Conservation (phyloP, 2,329 filamentous ascomycete species). For the Lithohypha guttulata region DNA sequence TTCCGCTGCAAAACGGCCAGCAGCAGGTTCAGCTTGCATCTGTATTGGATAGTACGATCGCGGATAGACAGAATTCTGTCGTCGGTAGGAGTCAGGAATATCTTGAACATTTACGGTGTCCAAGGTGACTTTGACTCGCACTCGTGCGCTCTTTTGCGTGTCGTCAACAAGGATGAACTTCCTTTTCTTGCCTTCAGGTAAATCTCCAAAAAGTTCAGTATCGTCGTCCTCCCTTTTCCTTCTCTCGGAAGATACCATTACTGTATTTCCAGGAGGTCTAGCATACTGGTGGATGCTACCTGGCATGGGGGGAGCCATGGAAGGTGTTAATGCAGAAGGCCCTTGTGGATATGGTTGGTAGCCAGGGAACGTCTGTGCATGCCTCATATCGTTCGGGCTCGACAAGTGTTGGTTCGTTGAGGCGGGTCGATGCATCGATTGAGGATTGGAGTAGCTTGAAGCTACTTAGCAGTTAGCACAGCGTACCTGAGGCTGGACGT, state of each 20-base stretch:
- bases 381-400: constrained; percentile 56
- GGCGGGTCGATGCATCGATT: constrained; percentile 17
- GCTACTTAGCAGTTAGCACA: constrained; percentile 12
- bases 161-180: constrained; percentile 97
- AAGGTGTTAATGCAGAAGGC: constrained; percentile 42
- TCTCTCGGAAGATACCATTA: constrained; percentile 21
- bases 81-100: constrained; percentile 90
- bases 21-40: constrained; percentile 62
- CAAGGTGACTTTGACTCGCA: constrained; percentile 85
- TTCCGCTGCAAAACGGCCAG: constrained; percentile 63
- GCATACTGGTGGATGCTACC: constrained; percentile 40
- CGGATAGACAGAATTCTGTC: constrained; percentile 78
- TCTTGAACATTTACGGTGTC: constrained; percentile 89
- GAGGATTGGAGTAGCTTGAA: constrained; percentile 17
- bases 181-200: constrained; percentile 80
- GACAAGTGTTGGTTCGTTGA: constrained; percentile 18
- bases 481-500: not conserved
- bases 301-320: constrained; percentile 56
- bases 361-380: constrained; percentile 61
- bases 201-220: constrained; percentile 69
- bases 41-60: constrained; percentile 86
- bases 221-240: constrained; percentile 30
- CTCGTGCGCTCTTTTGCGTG: constrained; percentile 64
- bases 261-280: constrained; percentile 17
- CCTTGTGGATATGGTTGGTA: constrained; percentile 53